Evolutionary conservation across 2,329 filamentous ascomycete genomes (phyloP), one percentile per base, ranked within the genome.

Genomic region (Aspergillus phoenicis): DNA sequence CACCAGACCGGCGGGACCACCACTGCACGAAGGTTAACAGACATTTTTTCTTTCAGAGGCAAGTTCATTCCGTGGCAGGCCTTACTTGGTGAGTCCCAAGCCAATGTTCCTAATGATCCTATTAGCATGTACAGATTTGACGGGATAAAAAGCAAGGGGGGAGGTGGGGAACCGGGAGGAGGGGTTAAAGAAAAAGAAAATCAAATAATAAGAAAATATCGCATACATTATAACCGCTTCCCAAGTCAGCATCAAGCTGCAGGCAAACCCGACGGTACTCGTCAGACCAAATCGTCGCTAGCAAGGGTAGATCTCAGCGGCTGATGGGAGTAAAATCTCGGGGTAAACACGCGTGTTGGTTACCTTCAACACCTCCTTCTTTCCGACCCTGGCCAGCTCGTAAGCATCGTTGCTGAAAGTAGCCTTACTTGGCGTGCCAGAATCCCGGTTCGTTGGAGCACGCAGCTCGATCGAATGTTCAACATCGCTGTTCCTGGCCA

Each of bases 211-310:
- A 36, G 4, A 36, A 36, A 36, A 36, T 15, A 36, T 36, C 33
- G 11, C 33, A 36, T 36, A 61, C 13, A 11, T 30, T 36, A 62
- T 63, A 10, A 67, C 54, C 5, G 30, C 75, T 61, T 78, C 76
- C 76, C 76, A 78, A 11, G 75, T 77, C 36, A 70, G 67, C 68
- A 78, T 73, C 43, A 78, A 68, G 5, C 75, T 76, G 61, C 72
- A 74, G 49, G 74, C 75, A 62, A 78, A 78, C 11, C 76, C 76
- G 39, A 77, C 68, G 11, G 75, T 77, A 6, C 75, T 77, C 41
- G 77, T 64, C 55, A 77, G 71, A 13, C 75, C 71, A 60, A 78
- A 78, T 58, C 77, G 76, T 47, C 76, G 73, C 75, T 78, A 36
- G 8, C 15, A n/a, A n/a, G 38, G n/a, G 38, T n/a, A 41, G 38